A percentile compares a stretch with the other conserved stretches of the same genome.
phyloP scores from a whole-genome alignment of 2,329 filamentous ascomycete genomes.

The Beauveria caledonica region DNA sequence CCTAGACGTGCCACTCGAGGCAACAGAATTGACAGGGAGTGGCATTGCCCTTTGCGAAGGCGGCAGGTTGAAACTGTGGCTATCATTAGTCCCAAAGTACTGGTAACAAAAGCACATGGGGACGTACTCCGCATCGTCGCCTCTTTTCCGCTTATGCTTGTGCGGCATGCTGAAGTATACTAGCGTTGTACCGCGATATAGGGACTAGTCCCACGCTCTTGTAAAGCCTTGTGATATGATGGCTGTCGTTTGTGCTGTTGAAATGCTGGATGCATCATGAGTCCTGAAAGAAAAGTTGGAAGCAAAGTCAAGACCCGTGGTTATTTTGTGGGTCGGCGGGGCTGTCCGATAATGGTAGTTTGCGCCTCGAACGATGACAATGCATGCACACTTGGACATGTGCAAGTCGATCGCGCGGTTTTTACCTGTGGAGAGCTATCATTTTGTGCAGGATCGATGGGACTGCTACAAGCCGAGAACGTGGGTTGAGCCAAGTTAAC shows the following conservation, averaged over 20 bases:
- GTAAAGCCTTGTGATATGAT: neutral
- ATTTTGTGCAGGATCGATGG: neutral
- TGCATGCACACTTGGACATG: neutral
- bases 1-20: conserved; percentile 35
- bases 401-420: neutral
- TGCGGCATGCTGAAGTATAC: conserved; percentile 57
- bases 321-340: neutral
- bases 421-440: neutral
- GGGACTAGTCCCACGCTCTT: neutral
- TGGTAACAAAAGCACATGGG: neutral
- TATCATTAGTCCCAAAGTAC: neutral
- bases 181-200: neutral
- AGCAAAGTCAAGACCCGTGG: neutral
- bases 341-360: neutral
- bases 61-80: conserved; percentile 40
- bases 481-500: neutral
- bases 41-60: conserved; percentile 41
- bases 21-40: conserved; percentile 35
- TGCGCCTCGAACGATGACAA: neutral
- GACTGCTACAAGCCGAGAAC: neutral
- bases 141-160: conserved; percentile 67
- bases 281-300: neutral
- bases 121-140: conserved; percentile 46
- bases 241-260: neutral
- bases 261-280: neutral